Evolutionary conservation across 2,329 filamentous ascomycete species (phyloP).

Genomic region (Fusarium sarcochroum): DNA sequence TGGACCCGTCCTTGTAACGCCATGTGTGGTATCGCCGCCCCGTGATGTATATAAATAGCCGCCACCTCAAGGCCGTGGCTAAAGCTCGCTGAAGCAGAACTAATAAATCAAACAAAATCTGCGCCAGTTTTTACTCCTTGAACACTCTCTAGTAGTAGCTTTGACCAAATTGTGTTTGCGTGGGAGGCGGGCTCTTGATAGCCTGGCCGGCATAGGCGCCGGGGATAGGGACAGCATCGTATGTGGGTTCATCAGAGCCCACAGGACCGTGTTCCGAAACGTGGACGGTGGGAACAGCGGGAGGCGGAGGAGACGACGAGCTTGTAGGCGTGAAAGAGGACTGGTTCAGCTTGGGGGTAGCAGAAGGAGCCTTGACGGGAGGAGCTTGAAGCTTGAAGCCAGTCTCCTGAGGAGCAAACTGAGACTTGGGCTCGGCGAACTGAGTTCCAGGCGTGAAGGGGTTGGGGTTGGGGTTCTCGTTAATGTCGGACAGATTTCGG

Average conservation of each 20-base stretch:
- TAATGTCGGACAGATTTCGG: constrained; percentile 63
- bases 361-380: constrained; percentile 81
- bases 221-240: constrained; percentile 89
- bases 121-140: constrained; percentile 2
- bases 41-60: constrained; percentile 30
- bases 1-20: constrained; percentile 32
- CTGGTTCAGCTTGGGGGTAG: constrained; percentile 79
- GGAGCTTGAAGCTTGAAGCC: constrained; percentile 91
- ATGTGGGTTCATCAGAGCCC: constrained; percentile 85
- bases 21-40: constrained; percentile 42
- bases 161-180: constrained; percentile 60
- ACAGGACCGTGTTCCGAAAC: constrained; percentile 75
- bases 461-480: constrained; percentile 61
- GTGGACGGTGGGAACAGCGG: constrained; percentile 57
- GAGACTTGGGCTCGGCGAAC: constrained; percentile 73
- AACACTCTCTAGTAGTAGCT: constrained; percentile 43
- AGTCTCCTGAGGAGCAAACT: constrained; percentile 67
- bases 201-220: constrained; percentile 79
- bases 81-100: constrained; percentile 26
- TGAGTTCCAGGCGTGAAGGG: constrained; percentile 69
- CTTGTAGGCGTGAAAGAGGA: constrained; percentile 71
- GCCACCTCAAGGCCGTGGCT: constrained; percentile 12
- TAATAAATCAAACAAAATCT: constrained; percentile 29
- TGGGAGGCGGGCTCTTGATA: constrained; percentile 65
- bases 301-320: constrained; percentile 52